Percentiles rank a stretch among this genome's conserved stretches.
Evolutionary conservation across 768 basidiomycete species (phyloP).

Genomic region (Cantharellus anzutake): DNA sequence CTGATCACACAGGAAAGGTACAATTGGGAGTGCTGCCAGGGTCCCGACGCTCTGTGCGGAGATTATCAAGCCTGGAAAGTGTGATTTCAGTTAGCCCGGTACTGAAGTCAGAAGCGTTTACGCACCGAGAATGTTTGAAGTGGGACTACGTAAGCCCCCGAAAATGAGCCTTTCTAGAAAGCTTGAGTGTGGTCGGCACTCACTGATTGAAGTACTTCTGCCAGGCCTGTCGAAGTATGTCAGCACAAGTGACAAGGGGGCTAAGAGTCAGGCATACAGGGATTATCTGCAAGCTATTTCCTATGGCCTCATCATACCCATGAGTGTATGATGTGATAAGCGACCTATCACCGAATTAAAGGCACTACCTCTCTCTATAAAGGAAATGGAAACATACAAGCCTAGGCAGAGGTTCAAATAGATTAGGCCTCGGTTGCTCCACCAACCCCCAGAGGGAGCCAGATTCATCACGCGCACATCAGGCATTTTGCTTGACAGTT

Average conservation of each 20-base stretch:
- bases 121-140: background rate
- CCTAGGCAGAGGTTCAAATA: background rate
- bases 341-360: slow-evolving; percentile 1
- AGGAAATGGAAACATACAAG: background rate
- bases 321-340: slow-evolving; percentile 8
- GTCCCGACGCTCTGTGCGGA: slow-evolving; percentile 5
- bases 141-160: background rate
- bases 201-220: slow-evolving; percentile 3
- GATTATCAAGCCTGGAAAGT: background rate
- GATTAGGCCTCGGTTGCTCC: slow-evolving; percentile 4
- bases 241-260: background rate
- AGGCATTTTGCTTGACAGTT: background rate
- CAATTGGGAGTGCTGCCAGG: slow-evolving; percentile 36
- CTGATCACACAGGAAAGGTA: slow-evolving; percentile 39
- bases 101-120: background rate
- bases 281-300: slow-evolving; percentile 5
- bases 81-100: background rate
- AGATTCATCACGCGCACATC: slow-evolving; percentile 2
- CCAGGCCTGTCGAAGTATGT: background rate
- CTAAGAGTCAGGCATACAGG: background rate
- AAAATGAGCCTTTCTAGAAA: background rate
- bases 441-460: slow-evolving; percentile 6
- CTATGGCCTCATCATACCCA: slow-evolving; percentile 7
- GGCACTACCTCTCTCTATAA: slow-evolving; percentile 1
- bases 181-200: background rate